Evolutionary conservation across 371 early-diverging fungal species (phyloP), one percentile per base, ranked within the genome.

Genomic region (Fennellomyces sp.): DNA sequence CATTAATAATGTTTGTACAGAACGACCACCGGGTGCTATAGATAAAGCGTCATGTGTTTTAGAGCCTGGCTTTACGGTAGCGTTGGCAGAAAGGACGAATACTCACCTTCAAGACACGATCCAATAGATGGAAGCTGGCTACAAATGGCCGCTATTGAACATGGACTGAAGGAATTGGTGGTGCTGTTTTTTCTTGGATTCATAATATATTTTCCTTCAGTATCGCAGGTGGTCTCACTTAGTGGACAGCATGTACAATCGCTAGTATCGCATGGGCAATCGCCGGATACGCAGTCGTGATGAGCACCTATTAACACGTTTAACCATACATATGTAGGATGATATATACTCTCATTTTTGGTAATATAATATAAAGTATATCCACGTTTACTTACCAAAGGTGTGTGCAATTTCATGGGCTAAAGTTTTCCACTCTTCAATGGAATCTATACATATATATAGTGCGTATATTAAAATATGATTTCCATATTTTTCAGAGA

Each of bases 351-450:
- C n/a, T n/a, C n/a, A 65, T 45, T 17, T 25, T 11, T 25, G 10
- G n/a, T 60, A 23, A 21, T 23, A 39, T 15, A 39, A 39, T n/a
- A n/a, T n/a, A n/a, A n/a, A n/a, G n/a, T n/a, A n/a, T 39, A 11
- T 39, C 39, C 13, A 33, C 13, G 26, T 50, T 6, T 5, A 13
- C 39, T 56, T 65, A 61, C 91, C 93, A 76, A 94, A 91, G 49
- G 88, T 92, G 68, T 97, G 97, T 6, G 95, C 97, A 65, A 97
- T 88, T 74, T 93, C 94, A 65, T 97, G 98, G 11, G 96, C 98
- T 8, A 97, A 89, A 1, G 96, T 93, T 74, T 94, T 92, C 96
- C 96, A 97, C 69, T 94, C 94, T 45, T 88, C 88, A 15, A 31
- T 5, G 21, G 29, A 61, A 55, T 28, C n/a, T 38, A 21, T 13